These are phyloP conservation scores for Pythium myriotylum DNA, from an alignment of 352 stramenopile genomes.

Conservation along the genomic window DNA sequence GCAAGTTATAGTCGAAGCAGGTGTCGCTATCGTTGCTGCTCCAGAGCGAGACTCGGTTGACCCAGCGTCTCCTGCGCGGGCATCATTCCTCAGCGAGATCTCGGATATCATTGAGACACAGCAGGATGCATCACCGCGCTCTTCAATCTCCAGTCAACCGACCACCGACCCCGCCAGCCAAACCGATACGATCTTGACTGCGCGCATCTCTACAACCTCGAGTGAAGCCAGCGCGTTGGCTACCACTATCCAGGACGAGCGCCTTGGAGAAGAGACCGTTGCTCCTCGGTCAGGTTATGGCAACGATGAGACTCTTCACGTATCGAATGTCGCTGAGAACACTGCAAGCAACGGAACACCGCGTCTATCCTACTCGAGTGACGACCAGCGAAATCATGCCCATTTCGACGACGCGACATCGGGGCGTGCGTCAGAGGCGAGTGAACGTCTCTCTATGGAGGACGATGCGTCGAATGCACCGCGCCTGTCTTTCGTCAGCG, in stretches of 20 bases:
- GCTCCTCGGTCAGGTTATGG: neutral
- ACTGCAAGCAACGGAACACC: neutral
- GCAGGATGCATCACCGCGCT: conserved; percentile 1
- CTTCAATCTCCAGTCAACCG: conserved; percentile 11
- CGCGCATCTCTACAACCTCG: conserved; percentile 12
- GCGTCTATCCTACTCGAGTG: conserved; percentile 3
- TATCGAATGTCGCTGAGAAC: neutral
- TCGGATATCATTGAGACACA: conserved; percentile 15
- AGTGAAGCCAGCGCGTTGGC: conserved; percentile 3
- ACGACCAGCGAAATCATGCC: neutral
- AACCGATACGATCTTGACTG: conserved; percentile 11
- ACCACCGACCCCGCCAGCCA: conserved; percentile 6
- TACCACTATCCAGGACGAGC: neutral
- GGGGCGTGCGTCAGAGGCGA: conserved; percentile 2
- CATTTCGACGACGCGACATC: conserved; percentile 3
- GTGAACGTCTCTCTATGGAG: conserved; percentile 10
- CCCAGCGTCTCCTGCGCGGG: neutral
- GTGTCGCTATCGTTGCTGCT: conserved; percentile 7
- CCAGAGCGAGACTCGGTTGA: conserved; percentile 9
- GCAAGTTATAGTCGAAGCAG: conserved; percentile 1
- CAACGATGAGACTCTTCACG: neutral
- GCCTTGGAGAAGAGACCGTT: neutral
- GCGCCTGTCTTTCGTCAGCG: conserved; percentile 9
- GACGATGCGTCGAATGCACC: conserved; percentile 5
- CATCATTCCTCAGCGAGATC: conserved; percentile 14